Percentiles rank a stretch among this genome's conserved stretches.
Conservation (phyloP, 139 green algal species). For the Chlorella sp. region DNA sequence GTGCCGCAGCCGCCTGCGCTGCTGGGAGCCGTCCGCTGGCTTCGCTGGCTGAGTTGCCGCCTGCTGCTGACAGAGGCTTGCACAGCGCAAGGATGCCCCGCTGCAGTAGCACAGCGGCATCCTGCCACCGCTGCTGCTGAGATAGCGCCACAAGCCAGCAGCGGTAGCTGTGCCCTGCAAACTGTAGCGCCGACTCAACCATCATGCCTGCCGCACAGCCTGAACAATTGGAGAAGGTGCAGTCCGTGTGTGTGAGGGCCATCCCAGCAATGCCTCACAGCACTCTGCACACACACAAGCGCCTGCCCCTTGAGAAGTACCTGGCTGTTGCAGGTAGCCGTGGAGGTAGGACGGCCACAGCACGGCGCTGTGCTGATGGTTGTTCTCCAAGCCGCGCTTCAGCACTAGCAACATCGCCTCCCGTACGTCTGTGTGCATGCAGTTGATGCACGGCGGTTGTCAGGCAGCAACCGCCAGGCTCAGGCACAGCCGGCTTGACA, state of each 20-base stretch:
- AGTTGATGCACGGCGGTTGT: no score
- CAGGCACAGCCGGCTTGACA: not conserved
- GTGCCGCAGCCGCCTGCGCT: not conserved
- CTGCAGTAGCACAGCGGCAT: constrained; percentile 3
- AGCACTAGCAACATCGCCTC: constrained; percentile 21
- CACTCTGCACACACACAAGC: not conserved
- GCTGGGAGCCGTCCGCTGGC: not conserved
- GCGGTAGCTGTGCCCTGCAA: constrained; percentile 32
- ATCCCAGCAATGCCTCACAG: no score
- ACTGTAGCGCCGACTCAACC: constrained; percentile 22
- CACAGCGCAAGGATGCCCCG: constrained; percentile 18
- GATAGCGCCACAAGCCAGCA: constrained; percentile 8
- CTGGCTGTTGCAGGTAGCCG: constrained; percentile 18
- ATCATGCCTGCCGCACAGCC: constrained; percentile 3
- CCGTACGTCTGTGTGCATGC: not conserved
- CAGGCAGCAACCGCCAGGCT: not conserved
- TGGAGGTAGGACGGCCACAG: constrained; percentile 37
- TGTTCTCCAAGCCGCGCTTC: constrained; percentile 23
- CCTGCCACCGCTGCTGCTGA: constrained; percentile 13
- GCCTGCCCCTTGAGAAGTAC: not conserved
- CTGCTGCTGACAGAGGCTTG: not conserved
- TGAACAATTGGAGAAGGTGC: not conserved
- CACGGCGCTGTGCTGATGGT: constrained; percentile 9
- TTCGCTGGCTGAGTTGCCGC: not conserved
- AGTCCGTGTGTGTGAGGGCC: no score